Base-by-base conservation (phyloP, 2,329 filamentous ascomycete species). In the Alternaria sp. region DNA sequence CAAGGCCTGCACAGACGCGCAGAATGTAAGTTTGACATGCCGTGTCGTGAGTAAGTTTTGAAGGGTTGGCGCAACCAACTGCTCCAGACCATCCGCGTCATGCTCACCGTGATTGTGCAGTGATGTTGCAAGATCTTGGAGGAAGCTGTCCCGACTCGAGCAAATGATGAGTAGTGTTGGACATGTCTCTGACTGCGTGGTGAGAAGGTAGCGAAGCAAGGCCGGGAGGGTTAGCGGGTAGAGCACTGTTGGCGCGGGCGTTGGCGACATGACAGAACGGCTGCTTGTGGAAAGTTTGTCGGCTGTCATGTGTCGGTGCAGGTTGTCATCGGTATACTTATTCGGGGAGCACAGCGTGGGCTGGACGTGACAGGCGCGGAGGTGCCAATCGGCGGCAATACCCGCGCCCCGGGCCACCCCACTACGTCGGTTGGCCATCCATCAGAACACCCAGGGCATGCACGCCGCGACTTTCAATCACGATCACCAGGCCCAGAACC, bases 161-260 rank as follows among this genome's bases (percentile, higher is more conserved):
- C 93, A 94, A 65, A 97, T 82, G 63, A 97, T 79, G 49, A 97
- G 79, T 0, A 88, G 91, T 1, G 89, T 90, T 3, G 87, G 87
- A 58, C 87, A 78, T 62, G 89, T 85, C 44, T 23, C 55, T 49
- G 73, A 61, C 56, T 77, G 76, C 43, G 84, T 79, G 5, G 85
- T 78, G 57, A 95, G 80, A 56, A 95, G 80, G 75, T 89, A 86
- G 56, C 86, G 82, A 51, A 97, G 83, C 47, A 97, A 82, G 28
- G 82, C 80, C 14, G 81, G 77, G 25, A 85, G 67, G n/a, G 76
- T 75, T 55, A 76, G 65, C 12, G 75, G 75, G 30, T 77, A 76
- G 47, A 84, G 76, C 25, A 83, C 80, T 23, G 78, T 69, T 30
- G 82, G 80, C 64, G 59, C 49, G 21, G 46, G 54, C 64, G 59